These are phyloP conservation scores for Micromonas pusilla DNA, from an alignment of 139 green algal genomes.

Conservation along the genomic window DNA sequence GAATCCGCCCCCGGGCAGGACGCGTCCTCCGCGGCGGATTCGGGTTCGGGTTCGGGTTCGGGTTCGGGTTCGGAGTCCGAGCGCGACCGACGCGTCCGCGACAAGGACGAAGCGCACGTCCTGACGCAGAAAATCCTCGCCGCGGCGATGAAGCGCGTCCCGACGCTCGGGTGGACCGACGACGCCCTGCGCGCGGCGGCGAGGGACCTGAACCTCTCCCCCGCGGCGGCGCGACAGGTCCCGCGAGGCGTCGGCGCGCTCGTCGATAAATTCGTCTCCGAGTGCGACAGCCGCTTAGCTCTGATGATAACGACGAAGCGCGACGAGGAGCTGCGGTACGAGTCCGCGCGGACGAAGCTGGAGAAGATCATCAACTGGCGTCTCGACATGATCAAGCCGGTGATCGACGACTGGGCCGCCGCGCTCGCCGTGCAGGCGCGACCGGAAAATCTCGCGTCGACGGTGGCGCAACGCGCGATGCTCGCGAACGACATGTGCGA, in stretches of 20 bases:
- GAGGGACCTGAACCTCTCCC: not conserved
- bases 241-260: not conserved
- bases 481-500: not conserved
- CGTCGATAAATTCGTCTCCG: slow-evolving; percentile 2
- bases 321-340: not conserved
- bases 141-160: not conserved
- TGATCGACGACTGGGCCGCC: not conserved
- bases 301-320: not conserved
- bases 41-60: too few relatives aligned
- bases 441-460: not conserved
- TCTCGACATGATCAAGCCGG: not conserved
- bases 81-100: too few relatives aligned
- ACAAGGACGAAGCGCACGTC: not conserved
- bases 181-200: not conserved
- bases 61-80: not conserved
- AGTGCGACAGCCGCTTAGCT: not conserved
- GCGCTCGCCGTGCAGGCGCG: not conserved
- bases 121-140: not conserved
- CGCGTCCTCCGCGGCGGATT: too few relatives aligned
- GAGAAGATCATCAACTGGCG: not conserved
- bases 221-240: not conserved
- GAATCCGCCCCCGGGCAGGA: too few relatives aligned
- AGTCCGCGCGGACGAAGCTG: not conserved
- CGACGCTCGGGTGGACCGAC: not conserved
- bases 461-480: not conserved